phyloP scores from a whole-genome alignment of 768 basidiomycete species.

The Rhizopogon sp. region DNA sequence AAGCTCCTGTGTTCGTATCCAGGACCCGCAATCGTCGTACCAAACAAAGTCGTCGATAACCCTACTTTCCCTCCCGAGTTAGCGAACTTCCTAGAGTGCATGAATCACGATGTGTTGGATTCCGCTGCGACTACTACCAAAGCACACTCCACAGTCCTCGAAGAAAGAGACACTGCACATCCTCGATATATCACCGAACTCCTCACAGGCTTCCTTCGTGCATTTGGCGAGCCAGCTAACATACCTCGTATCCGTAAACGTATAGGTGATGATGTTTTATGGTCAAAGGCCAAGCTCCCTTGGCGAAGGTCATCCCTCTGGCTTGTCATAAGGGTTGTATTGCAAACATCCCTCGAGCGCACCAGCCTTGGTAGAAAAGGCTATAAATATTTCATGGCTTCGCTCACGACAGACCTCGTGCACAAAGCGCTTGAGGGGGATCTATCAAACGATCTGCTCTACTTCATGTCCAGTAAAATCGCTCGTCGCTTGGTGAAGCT shows the following conservation, averaged over 20 bases:
- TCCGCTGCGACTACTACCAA: slow-evolving; percentile 30
- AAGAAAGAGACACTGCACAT: slow-evolving; percentile 19
- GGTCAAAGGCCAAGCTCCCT: slow-evolving; percentile 14
- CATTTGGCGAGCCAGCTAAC: slow-evolving; percentile 17
- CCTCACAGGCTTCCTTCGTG: slow-evolving; percentile 38
- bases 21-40: slow-evolving; percentile 30
- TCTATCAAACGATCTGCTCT: too few relatives aligned
- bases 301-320: slow-evolving; percentile 34
- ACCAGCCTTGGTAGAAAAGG: slow-evolving; percentile 6
- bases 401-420: slow-evolving; percentile 28
- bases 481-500: too few relatives aligned
- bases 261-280: slow-evolving; percentile 26
- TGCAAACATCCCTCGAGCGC: slow-evolving; percentile 27
- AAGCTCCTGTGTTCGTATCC: slow-evolving; percentile 23
- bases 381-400: slow-evolving; percentile 48
- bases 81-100: slow-evolving; percentile 30
- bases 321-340: slow-evolving; percentile 28
- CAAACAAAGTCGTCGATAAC: slow-evolving; percentile 21
- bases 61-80: slow-evolving; percentile 30
- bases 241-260: slow-evolving; percentile 26
- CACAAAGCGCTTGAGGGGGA: slow-evolving; percentile 8
- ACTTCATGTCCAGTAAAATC: too few relatives aligned
- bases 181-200: slow-evolving; percentile 43
- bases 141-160: slow-evolving; percentile 23
- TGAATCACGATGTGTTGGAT: slow-evolving; percentile 26